Evolutionary conservation across 345 rosid species (phyloP).

Genomic region (Corymbia maculata): DNA sequence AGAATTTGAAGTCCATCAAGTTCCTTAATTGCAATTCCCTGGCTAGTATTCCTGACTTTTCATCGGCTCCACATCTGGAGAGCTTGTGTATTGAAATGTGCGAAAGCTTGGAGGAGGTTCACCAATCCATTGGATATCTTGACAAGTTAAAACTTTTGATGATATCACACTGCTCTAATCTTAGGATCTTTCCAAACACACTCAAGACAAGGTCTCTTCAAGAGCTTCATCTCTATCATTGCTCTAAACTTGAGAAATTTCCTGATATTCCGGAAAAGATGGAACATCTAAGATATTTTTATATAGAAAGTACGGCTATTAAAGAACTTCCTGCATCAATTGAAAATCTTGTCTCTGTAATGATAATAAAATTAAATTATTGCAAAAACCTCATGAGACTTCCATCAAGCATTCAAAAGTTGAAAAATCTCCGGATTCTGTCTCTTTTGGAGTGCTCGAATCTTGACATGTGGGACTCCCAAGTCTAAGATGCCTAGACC

Average conservation of each 20-base stretch:
- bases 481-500: background rate
- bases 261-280: background rate
- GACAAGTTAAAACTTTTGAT: background rate
- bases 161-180: fast-evolving
- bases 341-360: background rate
- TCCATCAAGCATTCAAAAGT: background rate
- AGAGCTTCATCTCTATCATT: fast-evolving
- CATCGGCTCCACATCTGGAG: background rate
- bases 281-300: fast-evolving
- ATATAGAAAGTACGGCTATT: fast-evolving
- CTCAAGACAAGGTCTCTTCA: background rate
- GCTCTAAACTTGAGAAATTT: background rate
- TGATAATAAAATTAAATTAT: fast-evolving
- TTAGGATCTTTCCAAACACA: background rate
- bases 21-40: no score
- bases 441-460: no score
- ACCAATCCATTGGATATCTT: background rate
- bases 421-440: no score
- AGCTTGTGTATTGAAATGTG: no score
- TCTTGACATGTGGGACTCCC: background rate
- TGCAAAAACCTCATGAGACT: fast-evolving
- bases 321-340: background rate
- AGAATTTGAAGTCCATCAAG: background rate
- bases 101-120: background rate
- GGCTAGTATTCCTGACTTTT: fast-evolving